phyloP scores from a whole-genome alignment of 1,284 basidiomycete species.

The Phellinidium pouzarii region DNA sequence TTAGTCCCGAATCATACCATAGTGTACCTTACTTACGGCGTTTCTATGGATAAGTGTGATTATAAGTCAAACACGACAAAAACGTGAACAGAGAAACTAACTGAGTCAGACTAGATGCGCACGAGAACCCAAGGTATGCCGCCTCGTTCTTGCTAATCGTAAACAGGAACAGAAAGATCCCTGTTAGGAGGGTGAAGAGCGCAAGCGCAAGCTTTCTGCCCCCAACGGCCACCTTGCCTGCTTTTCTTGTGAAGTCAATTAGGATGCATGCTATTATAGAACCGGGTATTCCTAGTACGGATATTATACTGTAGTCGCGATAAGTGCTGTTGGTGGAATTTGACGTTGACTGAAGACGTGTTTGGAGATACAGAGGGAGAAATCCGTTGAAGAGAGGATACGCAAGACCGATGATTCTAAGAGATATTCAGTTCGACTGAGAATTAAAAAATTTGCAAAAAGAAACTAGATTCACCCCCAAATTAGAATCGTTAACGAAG shows the following conservation, averaged over 20 bases:
- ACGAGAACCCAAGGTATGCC: slow-evolving; percentile 48
- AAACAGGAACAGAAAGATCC: slow-evolving; percentile 55
- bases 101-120: slow-evolving; percentile 43
- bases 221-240: slow-evolving; percentile 31
- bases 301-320: slow-evolving; percentile 45
- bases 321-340: slow-evolving; percentile 34
- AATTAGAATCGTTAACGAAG: slow-evolving; percentile 42
- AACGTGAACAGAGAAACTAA: slow-evolving; percentile 24
- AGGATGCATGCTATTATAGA: slow-evolving; percentile 48
- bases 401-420: slow-evolving; percentile 48
- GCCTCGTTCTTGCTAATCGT: slow-evolving; percentile 45
- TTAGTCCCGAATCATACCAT: too few species aligned
- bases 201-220: slow-evolving; percentile 49
- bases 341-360: slow-evolving; percentile 30
- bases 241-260: slow-evolving; percentile 41
- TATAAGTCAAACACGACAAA: too few species aligned
- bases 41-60: slow-evolving; percentile 27
- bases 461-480: slow-evolving; percentile 45
- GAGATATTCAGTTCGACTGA: too few species aligned
- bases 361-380: slow-evolving; percentile 45
- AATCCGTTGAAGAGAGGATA: slow-evolving; percentile 54
- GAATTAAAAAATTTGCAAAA: too few species aligned
- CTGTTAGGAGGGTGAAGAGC: slow-evolving; percentile 41
- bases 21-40: slow-evolving; percentile 30
- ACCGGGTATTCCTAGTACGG: slow-evolving; percentile 48